phyloP scores from a whole-genome alignment of 352 stramenopile species.

The Pythium scleroteichum region DNA sequence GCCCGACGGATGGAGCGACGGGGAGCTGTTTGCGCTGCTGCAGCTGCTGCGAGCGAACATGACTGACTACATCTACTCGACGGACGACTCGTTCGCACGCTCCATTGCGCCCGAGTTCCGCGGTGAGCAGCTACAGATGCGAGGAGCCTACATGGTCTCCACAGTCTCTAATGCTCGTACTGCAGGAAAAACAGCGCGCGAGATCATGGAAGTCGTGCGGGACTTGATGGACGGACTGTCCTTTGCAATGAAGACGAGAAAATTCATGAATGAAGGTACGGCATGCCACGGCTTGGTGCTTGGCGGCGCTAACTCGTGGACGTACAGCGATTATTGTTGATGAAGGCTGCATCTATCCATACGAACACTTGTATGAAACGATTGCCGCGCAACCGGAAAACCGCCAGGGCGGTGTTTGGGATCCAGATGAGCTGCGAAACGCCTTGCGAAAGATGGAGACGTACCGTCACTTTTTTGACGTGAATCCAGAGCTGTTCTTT shows the following conservation, averaged over 20 bases:
- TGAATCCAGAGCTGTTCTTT: constrained; percentile 59
- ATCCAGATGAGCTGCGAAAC: constrained; percentile 63
- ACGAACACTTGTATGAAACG: constrained; percentile 76
- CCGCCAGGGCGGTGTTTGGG: constrained; percentile 52
- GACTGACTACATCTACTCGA: constrained; percentile 63
- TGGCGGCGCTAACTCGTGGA: neutral
- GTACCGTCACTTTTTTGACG: constrained; percentile 48
- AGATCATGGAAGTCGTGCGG: constrained; percentile 34
- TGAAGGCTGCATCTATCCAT: constrained; percentile 40
- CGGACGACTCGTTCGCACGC: constrained; percentile 43
- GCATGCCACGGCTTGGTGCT: neutral
- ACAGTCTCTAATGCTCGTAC: neutral
- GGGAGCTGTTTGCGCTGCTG: constrained; percentile 53
- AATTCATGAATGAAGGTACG: constrained; percentile 65
- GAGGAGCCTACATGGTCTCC: too few relatives aligned
- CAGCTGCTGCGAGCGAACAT: constrained; percentile 50
- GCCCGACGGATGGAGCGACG: constrained; percentile 49
- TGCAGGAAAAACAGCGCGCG: constrained; percentile 4
- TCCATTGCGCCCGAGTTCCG: constrained; percentile 30
- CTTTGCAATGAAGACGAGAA: constrained; percentile 62
- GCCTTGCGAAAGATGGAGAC: constrained; percentile 62
- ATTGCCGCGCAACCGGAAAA: constrained; percentile 63
- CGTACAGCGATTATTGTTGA: constrained; percentile 34
- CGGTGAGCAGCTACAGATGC: neutral
- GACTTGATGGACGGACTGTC: constrained; percentile 60